phyloP scores from a whole-genome alignment of 257 asterid genomes.

The Solanum boliviense region DNA sequence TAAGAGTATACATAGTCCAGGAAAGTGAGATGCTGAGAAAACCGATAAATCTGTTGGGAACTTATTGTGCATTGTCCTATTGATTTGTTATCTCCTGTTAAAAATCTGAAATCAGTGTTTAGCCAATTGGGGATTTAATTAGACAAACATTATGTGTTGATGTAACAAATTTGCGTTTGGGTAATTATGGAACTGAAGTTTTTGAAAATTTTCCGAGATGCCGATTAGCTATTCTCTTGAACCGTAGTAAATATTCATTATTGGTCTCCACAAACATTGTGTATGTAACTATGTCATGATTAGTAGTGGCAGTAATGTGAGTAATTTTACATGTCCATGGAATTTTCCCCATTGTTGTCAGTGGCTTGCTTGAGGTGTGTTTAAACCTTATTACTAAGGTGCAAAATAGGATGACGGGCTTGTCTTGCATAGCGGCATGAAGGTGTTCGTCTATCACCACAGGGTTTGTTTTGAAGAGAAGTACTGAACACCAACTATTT shows the following conservation, averaged over 20 bases:
- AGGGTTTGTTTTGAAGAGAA: background rate
- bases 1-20: background rate
- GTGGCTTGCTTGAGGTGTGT: background rate
- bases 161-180: background rate
- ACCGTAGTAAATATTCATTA: background rate
- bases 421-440: background rate
- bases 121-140: background rate
- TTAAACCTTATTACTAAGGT: background rate
- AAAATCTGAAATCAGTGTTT: background rate
- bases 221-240: background rate
- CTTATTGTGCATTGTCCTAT: background rate
- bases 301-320: background rate
- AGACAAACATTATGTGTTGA: background rate
- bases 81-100: background rate
- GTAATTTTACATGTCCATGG: background rate
- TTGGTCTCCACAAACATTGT: background rate
- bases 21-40: background rate
- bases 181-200: background rate
- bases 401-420: background rate
- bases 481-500: background rate
- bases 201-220: background rate
- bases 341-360: background rate
- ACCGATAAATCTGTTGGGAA: background rate
- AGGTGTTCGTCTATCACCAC: background rate
- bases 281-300: background rate